Conservation (phyloP, 2,329 filamentous ascomycete genomes). For the Verticillium albo-atrum region DNA sequence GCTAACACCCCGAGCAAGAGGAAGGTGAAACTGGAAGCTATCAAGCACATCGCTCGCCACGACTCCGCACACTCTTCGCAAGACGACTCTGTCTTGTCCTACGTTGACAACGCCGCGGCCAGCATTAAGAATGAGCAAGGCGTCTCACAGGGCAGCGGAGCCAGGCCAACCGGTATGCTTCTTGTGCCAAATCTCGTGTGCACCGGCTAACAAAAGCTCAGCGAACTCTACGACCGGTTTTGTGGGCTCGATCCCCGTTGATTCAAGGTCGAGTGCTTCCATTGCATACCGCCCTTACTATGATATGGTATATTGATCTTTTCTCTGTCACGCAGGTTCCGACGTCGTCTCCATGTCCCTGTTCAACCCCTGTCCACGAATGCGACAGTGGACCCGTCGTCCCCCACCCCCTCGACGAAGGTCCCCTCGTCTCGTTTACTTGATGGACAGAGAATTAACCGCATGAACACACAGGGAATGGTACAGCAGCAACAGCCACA, state of each 20-base stretch:
- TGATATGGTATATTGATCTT: slow-evolving; percentile 9
- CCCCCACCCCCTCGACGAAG: slow-evolving; percentile 21
- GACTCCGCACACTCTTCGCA: background rate
- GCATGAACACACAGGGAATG: slow-evolving; percentile 16
- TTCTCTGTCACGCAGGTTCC: slow-evolving; percentile 20
- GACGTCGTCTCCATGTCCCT: slow-evolving; percentile 25
- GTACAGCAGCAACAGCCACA: background rate
- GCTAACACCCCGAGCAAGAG: background rate
- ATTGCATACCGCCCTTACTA: background rate
- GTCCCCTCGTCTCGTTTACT: slow-evolving; percentile 15
- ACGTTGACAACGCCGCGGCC: background rate
- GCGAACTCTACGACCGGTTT: background rate
- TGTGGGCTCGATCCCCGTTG: background rate
- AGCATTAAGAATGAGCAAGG: background rate
- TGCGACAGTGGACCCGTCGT: slow-evolving; percentile 31
- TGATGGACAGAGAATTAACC: slow-evolving; percentile 26
- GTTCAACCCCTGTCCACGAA: slow-evolving; percentile 28
- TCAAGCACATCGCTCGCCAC: background rate
- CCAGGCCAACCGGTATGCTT: background rate
- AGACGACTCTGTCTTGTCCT: background rate
- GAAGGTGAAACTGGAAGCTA: background rate
- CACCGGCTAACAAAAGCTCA: background rate
- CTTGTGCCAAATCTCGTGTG: too few relatives aligned
- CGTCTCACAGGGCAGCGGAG: slow-evolving; percentile 3
- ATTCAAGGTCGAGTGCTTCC: background rate